Base-by-base conservation (phyloP, 2,329 filamentous ascomycete species). In the Aspergillus awamori region DNA sequence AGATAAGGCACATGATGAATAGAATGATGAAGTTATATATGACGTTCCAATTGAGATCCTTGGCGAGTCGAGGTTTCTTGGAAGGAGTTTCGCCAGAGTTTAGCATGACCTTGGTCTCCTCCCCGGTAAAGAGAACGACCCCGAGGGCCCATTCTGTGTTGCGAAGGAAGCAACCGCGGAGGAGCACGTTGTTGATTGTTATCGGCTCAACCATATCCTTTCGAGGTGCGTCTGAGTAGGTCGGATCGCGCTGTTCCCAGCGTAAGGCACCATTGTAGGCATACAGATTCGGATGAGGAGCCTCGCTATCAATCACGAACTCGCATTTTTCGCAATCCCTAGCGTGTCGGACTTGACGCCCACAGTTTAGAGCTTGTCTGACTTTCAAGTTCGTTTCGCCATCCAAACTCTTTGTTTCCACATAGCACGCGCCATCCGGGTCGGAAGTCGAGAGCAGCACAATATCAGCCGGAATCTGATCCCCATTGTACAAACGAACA, bases 51-150 rank as follows among this genome's bases (percentile, higher is more conserved):
- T 99, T 99, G 68, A 99, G 85, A 75, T 97, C 93, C 65, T 92
- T 89, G 57, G 93, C 92, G 70, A 99, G 93, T 67, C 92, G 88
- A 39, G 95, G 87, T 64, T 94, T 90, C 81, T 99, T 99, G 75
- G 88, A 96, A 11, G 96, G 95, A 1, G 95, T 99, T 64, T 94
- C 89, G 62, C 95, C 95, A 28, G 95, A 91, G 74, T 99, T 99
- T 81, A 97, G 90, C 95, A 99, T 99, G 75, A 97, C 98, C 80
- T 98, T 99, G 36, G 94, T 97, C 75, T 99, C 94, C 72, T 93
- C 88, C 36, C 95, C 95, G 13, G 95, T 98, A 78, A 96, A 99
- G 17, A 96, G 83, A 53, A 98, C 94, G 3, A 99, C 86, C 57
- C 93, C 95, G 5, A 99, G 84, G 57, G 93, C 85, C 95, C 95